A percentile compares a stretch with the other conserved stretches of the same genome.
Conservation (phyloP, 352 stramenopile genomes). For the Phytophthora fragariae region DNA sequence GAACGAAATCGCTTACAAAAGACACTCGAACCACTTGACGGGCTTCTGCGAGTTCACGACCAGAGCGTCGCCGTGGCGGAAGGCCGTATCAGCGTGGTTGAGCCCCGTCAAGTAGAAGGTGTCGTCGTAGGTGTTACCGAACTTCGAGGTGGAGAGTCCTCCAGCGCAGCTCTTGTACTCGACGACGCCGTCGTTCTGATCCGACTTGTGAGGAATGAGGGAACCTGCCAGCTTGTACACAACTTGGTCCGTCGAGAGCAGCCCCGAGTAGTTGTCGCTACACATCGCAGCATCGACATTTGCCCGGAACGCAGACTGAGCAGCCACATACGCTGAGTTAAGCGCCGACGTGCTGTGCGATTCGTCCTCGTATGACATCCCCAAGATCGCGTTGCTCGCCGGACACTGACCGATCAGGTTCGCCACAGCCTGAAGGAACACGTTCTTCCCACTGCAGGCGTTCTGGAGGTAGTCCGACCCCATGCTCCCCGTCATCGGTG, state of each 20-base stretch:
- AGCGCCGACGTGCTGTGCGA: slow-evolving; percentile 22
- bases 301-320: slow-evolving; percentile 27
- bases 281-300: slow-evolving; percentile 44
- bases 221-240: slow-evolving; percentile 28
- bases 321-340: slow-evolving; percentile 30
- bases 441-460: slow-evolving; percentile 31
- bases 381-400: slow-evolving; percentile 19
- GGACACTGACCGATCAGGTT: slow-evolving; percentile 43
- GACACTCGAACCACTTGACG: slow-evolving; percentile 49
- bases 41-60: slow-evolving; percentile 40
- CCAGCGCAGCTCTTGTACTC: slow-evolving; percentile 48
- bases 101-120: slow-evolving; percentile 42
- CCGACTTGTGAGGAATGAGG: slow-evolving; percentile 38
- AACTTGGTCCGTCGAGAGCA: slow-evolving; percentile 32
- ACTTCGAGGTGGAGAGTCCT: slow-evolving; percentile 33
- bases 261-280: slow-evolving; percentile 39
- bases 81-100: slow-evolving; percentile 51
- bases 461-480: slow-evolving; percentile 41
- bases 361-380: slow-evolving; percentile 33
- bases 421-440: slow-evolving; percentile 29
- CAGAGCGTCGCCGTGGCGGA: slow-evolving; percentile 46
- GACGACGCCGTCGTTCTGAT: slow-evolving; percentile 37
- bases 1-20: slow-evolving; percentile 9
- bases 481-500: slow-evolving; percentile 46
- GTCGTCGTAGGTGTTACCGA: slow-evolving; percentile 32